These are phyloP conservation scores for Kodamaea ohmeri DNA, from an alignment of 1,139 yeast genomes.

Conservation along the genomic window DNA sequence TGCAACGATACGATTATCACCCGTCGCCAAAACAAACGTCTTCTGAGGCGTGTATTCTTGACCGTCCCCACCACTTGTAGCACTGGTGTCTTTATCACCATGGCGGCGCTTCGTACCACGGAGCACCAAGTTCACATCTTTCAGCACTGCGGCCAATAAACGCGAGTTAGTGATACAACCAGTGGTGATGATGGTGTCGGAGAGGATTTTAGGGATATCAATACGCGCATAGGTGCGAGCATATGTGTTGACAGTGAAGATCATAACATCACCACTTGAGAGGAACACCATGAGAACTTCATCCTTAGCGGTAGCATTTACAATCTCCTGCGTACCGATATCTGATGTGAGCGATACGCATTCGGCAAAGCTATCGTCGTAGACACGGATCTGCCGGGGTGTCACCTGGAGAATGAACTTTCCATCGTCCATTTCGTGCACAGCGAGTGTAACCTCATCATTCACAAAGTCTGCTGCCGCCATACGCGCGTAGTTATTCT, in stretches of 20 bases:
- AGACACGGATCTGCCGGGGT: constrained; percentile 60
- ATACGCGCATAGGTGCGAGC: constrained; percentile 36
- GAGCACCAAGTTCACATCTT: constrained; percentile 35
- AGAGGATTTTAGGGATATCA: constrained; percentile 50
- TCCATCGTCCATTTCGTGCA: constrained; percentile 59
- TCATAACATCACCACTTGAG: constrained; percentile 56
- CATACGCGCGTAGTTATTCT: constrained; percentile 62
- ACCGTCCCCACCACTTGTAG: constrained; percentile 3
- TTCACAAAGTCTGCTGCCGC: constrained; percentile 64
- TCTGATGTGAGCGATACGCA: constrained; percentile 36
- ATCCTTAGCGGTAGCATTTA: constrained; percentile 51
- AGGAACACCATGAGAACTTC: constrained; percentile 52
- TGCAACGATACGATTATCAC: constrained; percentile 68
- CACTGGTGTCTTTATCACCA: constrained; percentile 12
- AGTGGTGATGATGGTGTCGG: constrained; percentile 63
- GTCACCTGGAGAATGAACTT: constrained; percentile 73
- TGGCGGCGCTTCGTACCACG: constrained; percentile 35
- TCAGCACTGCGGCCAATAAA: constrained; percentile 41
- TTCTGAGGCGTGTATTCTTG: constrained; percentile 42
- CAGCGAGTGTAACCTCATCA: constrained; percentile 62
- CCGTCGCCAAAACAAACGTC: constrained; percentile 67
- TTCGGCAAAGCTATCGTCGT: constrained; percentile 59
- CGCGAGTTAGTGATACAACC: constrained; percentile 58
- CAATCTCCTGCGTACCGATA: constrained; percentile 46
- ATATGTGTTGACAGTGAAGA: constrained; percentile 43